Evolutionary conservation across 2,329 filamentous ascomycete species (phyloP), one percentile per base, ranked within the genome.

Genomic region (Scytalidium sp.): DNA sequence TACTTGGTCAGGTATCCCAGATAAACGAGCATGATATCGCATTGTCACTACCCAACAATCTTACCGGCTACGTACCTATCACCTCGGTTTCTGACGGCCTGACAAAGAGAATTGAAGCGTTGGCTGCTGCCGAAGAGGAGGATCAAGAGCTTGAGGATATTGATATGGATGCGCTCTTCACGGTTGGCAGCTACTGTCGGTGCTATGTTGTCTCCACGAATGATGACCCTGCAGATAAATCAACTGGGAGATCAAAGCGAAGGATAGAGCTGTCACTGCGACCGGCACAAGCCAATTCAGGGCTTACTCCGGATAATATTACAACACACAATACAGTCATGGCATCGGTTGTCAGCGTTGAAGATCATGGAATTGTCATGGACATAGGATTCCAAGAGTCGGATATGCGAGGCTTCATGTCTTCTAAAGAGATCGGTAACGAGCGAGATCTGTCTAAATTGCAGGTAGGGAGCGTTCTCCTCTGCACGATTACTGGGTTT

Each of bases 361-460:
- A 99, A 69, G 95, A 99, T 61, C 92, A 96, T 63, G 94, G 94
- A 54, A 80, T 94, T 50, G 82, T 97, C 49, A 96, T 99, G 90
- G 90, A 97, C 59, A 71, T 97, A 32, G 90, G 90, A 17, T 74
- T 97, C 6, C 76, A 84, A 29, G 81, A 84, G 47, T 72, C 78
- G 25, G 78, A 81, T 32, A 67, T 92, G 46, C 85, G 84, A 55
- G 94, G 89, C 2, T 99, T 99, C 70, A 77, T 99, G 63, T 82
- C 90, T 4, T 88, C 87, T 53, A 90, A 87, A 63, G 91, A 97
- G 64, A 73, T 97, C 17, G 88, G 89, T 45, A 66, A 80, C 23
- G 76, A 75, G 41, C 74, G 88, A 17, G 73, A 85, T 4, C 78
- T 88, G 54, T 78, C 84, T 15, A 79, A 81, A 45, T 75, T 97